Evolutionary conservation across 1,284 basidiomycete species (phyloP).

Genomic region (Pseudozyma sp.): DNA sequence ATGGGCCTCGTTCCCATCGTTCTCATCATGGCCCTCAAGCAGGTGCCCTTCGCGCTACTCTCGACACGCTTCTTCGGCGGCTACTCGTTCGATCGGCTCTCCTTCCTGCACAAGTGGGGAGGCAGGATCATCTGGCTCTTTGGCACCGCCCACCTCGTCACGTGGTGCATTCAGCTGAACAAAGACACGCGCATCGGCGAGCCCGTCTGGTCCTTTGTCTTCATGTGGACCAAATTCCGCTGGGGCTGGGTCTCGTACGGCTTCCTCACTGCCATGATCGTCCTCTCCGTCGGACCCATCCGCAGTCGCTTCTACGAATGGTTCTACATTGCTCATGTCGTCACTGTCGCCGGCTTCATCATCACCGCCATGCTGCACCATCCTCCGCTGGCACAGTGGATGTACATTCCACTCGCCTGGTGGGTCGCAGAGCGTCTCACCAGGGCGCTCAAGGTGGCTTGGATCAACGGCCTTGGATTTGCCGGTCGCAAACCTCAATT

Average conservation of each 20-base stretch:
- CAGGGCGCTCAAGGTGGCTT: constrained; percentile 75
- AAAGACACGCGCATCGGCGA: constrained; percentile 72
- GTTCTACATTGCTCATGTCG: constrained; percentile 80
- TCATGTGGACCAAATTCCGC: constrained; percentile 78
- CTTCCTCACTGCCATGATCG: constrained; percentile 77
- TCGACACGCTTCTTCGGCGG: constrained; percentile 78
- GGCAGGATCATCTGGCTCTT: constrained; percentile 81
- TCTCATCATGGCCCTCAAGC: constrained; percentile 82
- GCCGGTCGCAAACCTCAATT: constrained; percentile 56
- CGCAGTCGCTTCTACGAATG: constrained; percentile 79
- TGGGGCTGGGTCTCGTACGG: constrained; percentile 80
- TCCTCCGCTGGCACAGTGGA: constrained; percentile 73
- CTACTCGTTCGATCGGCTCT: constrained; percentile 81
- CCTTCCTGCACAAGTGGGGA: constrained; percentile 78
- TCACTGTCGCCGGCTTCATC: constrained; percentile 69
- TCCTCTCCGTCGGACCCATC: constrained; percentile 76
- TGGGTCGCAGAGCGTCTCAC: constrained; percentile 74
- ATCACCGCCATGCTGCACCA: constrained; percentile 68
- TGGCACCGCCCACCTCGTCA: constrained; percentile 76
- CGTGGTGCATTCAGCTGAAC: constrained; percentile 81
- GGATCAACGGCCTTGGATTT: constrained; percentile 74
- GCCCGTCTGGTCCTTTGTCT: constrained; percentile 76
- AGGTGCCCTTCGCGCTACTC: constrained; percentile 83
- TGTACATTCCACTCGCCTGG: constrained; percentile 68
- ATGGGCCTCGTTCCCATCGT: constrained; percentile 83